These are phyloP conservation scores for Salix dunnii DNA, from an alignment of 345 rosid genomes.

Conservation along the genomic window DNA sequence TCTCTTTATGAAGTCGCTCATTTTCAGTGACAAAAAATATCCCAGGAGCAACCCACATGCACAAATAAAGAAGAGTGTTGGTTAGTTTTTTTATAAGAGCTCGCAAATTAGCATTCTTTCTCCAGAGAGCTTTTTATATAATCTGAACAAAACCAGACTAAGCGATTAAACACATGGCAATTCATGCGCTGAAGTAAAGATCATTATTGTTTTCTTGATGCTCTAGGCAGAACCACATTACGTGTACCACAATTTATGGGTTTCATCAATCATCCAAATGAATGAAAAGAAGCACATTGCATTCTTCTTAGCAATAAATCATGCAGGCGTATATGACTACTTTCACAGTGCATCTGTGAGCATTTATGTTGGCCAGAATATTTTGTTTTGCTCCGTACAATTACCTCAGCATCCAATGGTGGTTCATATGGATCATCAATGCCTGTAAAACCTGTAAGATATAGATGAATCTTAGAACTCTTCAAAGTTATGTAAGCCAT, in stretches of 20 bases:
- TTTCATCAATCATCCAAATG: background rate
- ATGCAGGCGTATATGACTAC: background rate
- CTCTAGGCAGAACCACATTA: background rate
- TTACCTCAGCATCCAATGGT: slow-evolving; percentile 23
- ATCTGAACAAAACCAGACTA: no score
- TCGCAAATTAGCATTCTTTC: no score
- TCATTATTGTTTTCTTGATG: no score
- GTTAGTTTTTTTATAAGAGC: no score
- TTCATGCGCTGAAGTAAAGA: no score
- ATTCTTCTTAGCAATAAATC: background rate
- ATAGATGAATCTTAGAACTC: background rate
- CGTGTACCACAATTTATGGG: background rate
- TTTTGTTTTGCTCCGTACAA: background rate
- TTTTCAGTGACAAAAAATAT: no score
- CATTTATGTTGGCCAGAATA: background rate
- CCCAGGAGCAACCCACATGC: no score
- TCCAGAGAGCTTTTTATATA: no score
- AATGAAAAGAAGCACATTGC: background rate
- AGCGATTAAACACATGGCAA: no score
- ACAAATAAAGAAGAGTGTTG: no score
- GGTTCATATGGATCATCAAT: slow-evolving; percentile 32
- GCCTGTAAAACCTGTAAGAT: slow-evolving; percentile 27
- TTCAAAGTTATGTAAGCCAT: background rate
- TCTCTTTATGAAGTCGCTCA: no score
- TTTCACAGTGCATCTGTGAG: background rate